Percentiles rank a stretch among this genome's conserved stretches.
phyloP scores from a whole-genome alignment of 176 grass and related monocot species.

The Musa itinerans region DNA sequence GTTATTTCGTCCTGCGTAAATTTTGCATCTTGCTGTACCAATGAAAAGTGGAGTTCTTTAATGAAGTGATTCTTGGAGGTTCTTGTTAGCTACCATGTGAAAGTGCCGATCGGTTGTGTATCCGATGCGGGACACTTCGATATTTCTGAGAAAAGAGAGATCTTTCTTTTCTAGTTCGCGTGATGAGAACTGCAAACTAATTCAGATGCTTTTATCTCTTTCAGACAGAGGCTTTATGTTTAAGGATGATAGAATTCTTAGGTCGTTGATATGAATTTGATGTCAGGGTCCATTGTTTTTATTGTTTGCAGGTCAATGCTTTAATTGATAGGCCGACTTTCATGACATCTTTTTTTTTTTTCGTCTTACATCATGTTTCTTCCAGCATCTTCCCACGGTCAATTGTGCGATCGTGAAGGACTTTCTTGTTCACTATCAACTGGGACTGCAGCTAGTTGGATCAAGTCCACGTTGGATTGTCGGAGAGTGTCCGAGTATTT shows the following conservation, averaged over 20 bases:
- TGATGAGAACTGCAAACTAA: no score
- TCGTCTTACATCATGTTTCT: not conserved
- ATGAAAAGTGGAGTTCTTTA: not conserved
- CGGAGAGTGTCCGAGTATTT: slow-evolving; percentile 41
- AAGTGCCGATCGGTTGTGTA: no score
- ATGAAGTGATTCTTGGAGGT: not conserved
- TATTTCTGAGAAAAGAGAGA: no score
- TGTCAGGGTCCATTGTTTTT: not conserved
- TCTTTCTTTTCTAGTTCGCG: no score
- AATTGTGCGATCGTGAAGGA: slow-evolving; percentile 20
- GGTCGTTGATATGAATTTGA: not conserved
- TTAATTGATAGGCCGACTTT: not conserved
- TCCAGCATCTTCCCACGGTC: slow-evolving; percentile 17
- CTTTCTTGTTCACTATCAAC: slow-evolving; percentile 36
- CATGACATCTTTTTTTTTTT: slow-evolving; percentile 1
- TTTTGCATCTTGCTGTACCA: not conserved
- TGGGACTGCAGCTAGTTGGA: slow-evolving; percentile 46
- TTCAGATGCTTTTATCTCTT: not conserved
- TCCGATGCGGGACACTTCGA: no score
- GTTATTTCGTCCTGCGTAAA: not conserved
- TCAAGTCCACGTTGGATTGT: slow-evolving; percentile 47
- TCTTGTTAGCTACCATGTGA: not conserved
- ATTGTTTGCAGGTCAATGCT: not conserved
- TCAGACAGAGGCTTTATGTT: not conserved
- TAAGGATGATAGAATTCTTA: not conserved